phyloP scores from a whole-genome alignment of 2,329 filamentous ascomycete genomes.

The Calonectria crousiana region DNA sequence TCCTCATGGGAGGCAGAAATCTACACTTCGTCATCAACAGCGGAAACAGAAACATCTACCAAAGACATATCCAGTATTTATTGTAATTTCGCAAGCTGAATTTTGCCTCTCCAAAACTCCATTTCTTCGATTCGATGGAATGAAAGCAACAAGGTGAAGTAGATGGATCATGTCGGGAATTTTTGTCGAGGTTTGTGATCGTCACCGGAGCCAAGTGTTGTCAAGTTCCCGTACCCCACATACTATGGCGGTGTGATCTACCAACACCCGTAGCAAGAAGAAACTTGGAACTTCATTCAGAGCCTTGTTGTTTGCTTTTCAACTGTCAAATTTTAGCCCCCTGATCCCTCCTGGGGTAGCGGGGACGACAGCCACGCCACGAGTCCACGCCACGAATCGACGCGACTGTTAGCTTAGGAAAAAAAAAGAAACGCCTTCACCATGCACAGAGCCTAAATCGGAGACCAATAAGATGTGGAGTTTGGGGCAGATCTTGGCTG shows the following conservation, averaged over 20 bases:
- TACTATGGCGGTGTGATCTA: neutral
- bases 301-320: neutral
- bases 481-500: neutral
- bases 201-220: neutral
- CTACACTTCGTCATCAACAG: neutral
- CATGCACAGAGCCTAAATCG: neutral
- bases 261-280: neutral
- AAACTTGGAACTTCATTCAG: neutral
- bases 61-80: neutral
- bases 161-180: neutral
- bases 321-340: neutral
- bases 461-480: neutral
- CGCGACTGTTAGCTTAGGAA: neutral
- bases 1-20: neutral
- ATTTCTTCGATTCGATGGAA: neutral
- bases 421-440: neutral
- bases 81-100: neutral
- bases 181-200: neutral
- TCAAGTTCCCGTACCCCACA: neutral
- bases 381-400: neutral
- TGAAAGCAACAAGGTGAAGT: neutral
- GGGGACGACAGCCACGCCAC: neutral
- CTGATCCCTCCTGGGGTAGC: neutral
- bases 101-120: neutral
- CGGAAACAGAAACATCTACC: neutral